A percentile compares a stretch with the other conserved stretches of the same genome.
Evolutionary conservation across 2,329 filamentous ascomycete genomes (phyloP).

Genomic region (Neocatenulostroma microsporum): DNA sequence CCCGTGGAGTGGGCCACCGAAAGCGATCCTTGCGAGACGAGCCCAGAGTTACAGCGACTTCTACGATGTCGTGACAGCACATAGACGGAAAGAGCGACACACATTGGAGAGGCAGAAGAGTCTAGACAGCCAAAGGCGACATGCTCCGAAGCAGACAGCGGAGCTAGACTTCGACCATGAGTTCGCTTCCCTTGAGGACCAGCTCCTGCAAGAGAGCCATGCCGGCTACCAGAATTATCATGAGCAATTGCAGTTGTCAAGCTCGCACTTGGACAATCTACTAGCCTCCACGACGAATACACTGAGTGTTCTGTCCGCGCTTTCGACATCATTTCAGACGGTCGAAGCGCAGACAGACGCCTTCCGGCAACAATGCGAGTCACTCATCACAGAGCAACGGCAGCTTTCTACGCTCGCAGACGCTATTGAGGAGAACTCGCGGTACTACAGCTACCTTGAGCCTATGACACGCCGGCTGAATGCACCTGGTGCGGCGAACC

Average conservation of each 20-base stretch:
- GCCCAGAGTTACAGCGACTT: conserved; percentile 75
- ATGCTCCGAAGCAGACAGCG: conserved; percentile 18
- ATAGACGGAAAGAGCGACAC: conserved; percentile 49
- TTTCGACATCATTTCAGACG: conserved; percentile 78
- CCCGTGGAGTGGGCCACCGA: conserved; percentile 49
- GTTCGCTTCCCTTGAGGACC: conserved; percentile 54
- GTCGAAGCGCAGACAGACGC: conserved; percentile 88
- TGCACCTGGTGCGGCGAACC: conserved; percentile 76
- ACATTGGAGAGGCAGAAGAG: conserved; percentile 34
- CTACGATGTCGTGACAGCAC: conserved; percentile 54
- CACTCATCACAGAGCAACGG: conserved; percentile 72
- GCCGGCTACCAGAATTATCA: conserved; percentile 79
- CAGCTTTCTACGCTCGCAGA: conserved; percentile 71
- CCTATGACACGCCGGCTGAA: conserved; percentile 84
- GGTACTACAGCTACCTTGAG: conserved; percentile 91
- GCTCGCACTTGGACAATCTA: conserved; percentile 72
- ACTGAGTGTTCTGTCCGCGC: conserved; percentile 64
- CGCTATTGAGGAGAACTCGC: conserved; percentile 79
- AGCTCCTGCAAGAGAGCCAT: conserved; percentile 72
- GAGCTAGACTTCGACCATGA: conserved; percentile 50
- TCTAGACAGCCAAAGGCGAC: conserved; percentile 7
- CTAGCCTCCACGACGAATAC: conserved; percentile 69
- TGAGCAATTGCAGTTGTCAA: conserved; percentile 72
- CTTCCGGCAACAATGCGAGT: conserved; percentile 88
- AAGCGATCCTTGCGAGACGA: conserved; percentile 57